Base-by-base conservation (phyloP, 1,284 basidiomycete genomes). In the Trichosporon faecale region DNA sequence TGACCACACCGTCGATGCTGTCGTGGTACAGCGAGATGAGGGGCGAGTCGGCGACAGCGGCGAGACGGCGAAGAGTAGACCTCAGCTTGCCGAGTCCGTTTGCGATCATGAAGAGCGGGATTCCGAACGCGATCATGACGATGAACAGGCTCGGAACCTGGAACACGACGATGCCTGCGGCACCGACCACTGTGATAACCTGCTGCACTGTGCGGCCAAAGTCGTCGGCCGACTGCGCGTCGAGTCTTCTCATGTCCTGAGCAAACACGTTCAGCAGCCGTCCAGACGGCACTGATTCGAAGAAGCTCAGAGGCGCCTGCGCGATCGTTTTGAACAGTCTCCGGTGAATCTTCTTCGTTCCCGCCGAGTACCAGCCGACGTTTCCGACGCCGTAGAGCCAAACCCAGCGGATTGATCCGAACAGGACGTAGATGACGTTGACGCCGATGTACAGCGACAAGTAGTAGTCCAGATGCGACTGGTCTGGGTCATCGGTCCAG, bases 201-300 rank as follows among this genome's bases (percentile, higher is more conserved):
- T 65, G 64, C 27, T 40, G 12, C 7, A 64, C 23, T 1, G 21
- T 12, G n/a, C 90, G 86, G 71, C 91, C 90, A 2, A 91, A 89
- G 0, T 89, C 88, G 76, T 91, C 82, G 7, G 78, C 79, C 18
- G 77, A 70, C 52, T 67, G 46, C 31, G 74, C 90, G 78, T 72
- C 90, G 80, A 69, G 87, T 86, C 76, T 88, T 78, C 68, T 89
- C 86, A 74, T 88, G 84, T 73, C 90, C 86, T 89, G 71, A 63
- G 70, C 74, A 72, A 82, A 80, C 31, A 86, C 77, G 74, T 84
- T 85, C 75, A 87, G 80, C 66, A 88, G 78, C 72, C 82, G 81
- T 82, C 92, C 92, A 69, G 91, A 87, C 0, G 93, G 92, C 0
- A 91, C 94, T 0, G 89, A 91, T 75, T 95, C 93, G 77, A 93